These are phyloP conservation scores for Biscutella auriculata DNA, from an alignment of 441 rosid species.

Conservation along the genomic window DNA sequence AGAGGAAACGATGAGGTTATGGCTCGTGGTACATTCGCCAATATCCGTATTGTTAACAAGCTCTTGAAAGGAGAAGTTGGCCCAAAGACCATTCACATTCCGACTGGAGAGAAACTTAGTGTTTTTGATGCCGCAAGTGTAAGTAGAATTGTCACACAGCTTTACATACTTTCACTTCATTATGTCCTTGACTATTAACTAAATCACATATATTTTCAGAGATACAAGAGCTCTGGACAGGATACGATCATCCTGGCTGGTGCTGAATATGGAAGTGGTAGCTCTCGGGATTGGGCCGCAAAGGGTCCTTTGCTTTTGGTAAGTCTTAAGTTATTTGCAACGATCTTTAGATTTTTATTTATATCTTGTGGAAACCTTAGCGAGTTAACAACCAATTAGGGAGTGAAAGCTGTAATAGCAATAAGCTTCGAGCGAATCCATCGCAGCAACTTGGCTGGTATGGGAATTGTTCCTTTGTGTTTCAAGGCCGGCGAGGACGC, in stretches of 20 bases:
- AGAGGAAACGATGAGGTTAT: constrained; percentile 53
- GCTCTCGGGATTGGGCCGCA: constrained; percentile 64
- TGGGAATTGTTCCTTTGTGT: constrained; percentile 48
- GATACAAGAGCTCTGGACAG: constrained; percentile 40
- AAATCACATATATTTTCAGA: constrained; percentile 19
- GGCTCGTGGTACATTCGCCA: constrained; percentile 55
- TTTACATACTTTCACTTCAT: not conserved
- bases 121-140: constrained; percentile 61
- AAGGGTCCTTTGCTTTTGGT: constrained; percentile 60
- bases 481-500: constrained; percentile 45
- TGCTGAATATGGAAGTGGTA: constrained; percentile 60
- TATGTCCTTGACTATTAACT: not conserved
- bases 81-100: constrained; percentile 48
- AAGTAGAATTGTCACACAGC: constrained; percentile 9
- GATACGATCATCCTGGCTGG: constrained; percentile 50
- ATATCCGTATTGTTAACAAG: constrained; percentile 45
- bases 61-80: constrained; percentile 52
- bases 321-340: not conserved
- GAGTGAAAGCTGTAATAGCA: constrained; percentile 49
- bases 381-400: constrained; percentile 19
- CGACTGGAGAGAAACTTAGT: constrained; percentile 45
- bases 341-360: not conserved
- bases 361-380: not conserved
- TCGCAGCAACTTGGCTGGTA: constrained; percentile 43
- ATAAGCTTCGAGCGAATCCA: constrained; percentile 62